These are phyloP conservation scores for Candida dajiaensis DNA, from an alignment of 805 yeast species.

Conservation along the genomic window DNA sequence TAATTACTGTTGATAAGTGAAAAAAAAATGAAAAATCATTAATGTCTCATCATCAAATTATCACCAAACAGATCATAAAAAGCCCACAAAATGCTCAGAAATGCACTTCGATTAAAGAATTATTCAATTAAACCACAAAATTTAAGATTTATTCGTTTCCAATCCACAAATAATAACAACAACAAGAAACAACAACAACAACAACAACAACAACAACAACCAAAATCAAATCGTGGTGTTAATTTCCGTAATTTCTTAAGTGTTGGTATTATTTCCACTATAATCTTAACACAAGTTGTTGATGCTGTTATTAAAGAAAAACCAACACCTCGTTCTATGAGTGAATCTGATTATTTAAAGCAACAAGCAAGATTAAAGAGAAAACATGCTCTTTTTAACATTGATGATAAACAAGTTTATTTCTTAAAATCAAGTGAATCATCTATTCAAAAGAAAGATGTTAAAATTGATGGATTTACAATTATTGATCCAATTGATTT, in stretches of 20 bases:
- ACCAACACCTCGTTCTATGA: slow-evolving; percentile 25
- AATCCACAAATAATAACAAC: slow-evolving; percentile 3
- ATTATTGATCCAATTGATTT: slow-evolving; percentile 47
- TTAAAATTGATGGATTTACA: slow-evolving; percentile 17
- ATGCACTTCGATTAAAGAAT: background rate
- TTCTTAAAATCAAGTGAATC: slow-evolving; percentile 27
- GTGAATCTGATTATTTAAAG: slow-evolving; percentile 37
- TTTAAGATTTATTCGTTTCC: slow-evolving; percentile 8
- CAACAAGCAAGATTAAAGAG: slow-evolving; percentile 45
- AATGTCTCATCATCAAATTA: too few species aligned
- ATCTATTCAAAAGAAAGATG: slow-evolving; percentile 5
- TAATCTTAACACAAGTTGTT: slow-evolving; percentile 34
- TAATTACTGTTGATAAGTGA: too few species aligned
- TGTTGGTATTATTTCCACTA: slow-evolving; percentile 40
- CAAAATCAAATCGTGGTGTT: slow-evolving; percentile 25
- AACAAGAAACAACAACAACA: background rate
- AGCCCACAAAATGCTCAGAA: slow-evolving; percentile 2
- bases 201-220: too few species aligned
- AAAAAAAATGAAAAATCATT: background rate
- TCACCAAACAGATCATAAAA: too few species aligned
- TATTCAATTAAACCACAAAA: background rate
- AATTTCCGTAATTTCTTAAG: slow-evolving; percentile 35
- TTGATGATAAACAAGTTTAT: slow-evolving; percentile 36
- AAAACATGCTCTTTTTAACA: slow-evolving; percentile 36
- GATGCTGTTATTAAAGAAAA: slow-evolving; percentile 30